Conservation (phyloP, 257 asterid genomes). For the Nicotiana sylvestris region DNA sequence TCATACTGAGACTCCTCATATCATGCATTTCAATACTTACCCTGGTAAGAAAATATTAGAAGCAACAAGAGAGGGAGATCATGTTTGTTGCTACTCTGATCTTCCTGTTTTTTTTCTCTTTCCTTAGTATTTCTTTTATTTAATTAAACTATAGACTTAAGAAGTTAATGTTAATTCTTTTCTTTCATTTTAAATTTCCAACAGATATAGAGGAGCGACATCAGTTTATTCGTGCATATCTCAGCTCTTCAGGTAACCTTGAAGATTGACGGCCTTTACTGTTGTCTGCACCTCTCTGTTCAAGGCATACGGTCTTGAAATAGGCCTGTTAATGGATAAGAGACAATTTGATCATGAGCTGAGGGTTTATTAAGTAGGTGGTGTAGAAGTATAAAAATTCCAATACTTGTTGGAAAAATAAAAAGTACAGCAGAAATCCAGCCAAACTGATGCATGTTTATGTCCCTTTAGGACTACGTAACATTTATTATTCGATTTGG, state of each 20-base stretch:
- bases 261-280: background rate
- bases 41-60: slow-evolving; percentile 50
- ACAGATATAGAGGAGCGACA: slow-evolving; percentile 70
- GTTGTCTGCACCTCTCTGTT: slow-evolving; percentile 14
- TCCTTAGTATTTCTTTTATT: background rate
- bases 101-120: background rate
- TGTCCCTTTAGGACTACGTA: background rate
- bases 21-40: slow-evolving; percentile 69
- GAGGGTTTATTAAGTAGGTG: background rate
- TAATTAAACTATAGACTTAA: background rate
- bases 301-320: background rate
- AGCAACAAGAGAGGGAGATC: background rate
- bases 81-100: background rate
- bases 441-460: background rate
- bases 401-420: background rate
- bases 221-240: slow-evolving; percentile 58
- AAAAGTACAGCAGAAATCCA: background rate
- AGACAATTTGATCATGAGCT: background rate
- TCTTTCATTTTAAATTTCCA: slow-evolving; percentile 12
- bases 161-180: background rate
- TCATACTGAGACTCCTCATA: slow-evolving; percentile 82
- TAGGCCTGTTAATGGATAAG: background rate
- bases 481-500: background rate
- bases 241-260: slow-evolving; percentile 60
- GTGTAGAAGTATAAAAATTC: background rate